Percentiles rank a stretch among this genome's conserved stretches.
Evolutionary conservation across 495 filamentous ascomycete genomes (phyloP).

Genomic region (Daldinia loculata): DNA sequence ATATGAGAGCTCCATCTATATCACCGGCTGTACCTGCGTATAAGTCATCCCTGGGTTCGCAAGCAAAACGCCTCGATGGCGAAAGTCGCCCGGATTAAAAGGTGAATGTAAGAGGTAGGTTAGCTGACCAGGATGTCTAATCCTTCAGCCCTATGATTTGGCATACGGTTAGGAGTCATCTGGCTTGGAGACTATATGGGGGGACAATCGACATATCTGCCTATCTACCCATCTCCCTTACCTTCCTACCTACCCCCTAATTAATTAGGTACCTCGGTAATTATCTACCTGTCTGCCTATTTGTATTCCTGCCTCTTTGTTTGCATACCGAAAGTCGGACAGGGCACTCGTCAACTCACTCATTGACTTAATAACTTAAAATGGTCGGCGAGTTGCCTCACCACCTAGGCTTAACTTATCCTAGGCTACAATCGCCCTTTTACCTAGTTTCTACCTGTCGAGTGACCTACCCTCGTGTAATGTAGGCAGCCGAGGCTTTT

Average conservation of each 20-base stretch:
- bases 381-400: background rate
- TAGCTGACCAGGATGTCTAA: background rate
- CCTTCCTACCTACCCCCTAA: background rate
- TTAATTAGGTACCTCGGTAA: background rate
- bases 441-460: background rate
- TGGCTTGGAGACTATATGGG: background rate
- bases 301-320: background rate
- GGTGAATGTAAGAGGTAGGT: background rate
- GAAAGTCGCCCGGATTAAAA: background rate
- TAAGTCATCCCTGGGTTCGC: background rate
- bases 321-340: background rate
- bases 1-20: background rate
- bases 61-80: background rate
- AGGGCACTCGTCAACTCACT: background rate
- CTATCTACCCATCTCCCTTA: background rate
- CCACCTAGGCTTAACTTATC: background rate
- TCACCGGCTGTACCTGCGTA: background rate
- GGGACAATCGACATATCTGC: background rate
- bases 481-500: background rate
- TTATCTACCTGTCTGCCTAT: background rate
- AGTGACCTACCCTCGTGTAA: background rate
- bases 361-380: background rate
- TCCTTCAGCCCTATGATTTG: background rate
- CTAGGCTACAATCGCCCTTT: background rate
- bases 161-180: background rate